A percentile compares a stretch with the other conserved stretches of the same genome.
These are phyloP conservation scores for Pochonia chlamydosporia DNA, from an alignment of 2,329 filamentous ascomycete genomes.

Conservation along the genomic window DNA sequence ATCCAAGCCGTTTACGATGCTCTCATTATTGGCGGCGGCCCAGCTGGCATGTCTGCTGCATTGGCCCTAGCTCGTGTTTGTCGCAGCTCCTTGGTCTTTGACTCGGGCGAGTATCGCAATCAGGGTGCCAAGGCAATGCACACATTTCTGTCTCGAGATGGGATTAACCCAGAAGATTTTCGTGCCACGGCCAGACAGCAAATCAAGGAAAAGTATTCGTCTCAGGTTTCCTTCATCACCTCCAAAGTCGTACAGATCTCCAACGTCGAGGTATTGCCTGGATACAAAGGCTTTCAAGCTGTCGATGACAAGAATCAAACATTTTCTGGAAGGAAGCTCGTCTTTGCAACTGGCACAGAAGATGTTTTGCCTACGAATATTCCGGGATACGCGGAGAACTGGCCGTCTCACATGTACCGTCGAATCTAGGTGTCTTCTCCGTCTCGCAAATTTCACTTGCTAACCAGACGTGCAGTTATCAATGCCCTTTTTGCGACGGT, in stretches of 20 bases:
- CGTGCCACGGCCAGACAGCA: conserved; percentile 28
- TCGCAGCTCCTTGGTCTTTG: conserved; percentile 33
- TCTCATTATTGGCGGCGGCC: not conserved
- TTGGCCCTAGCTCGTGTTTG: not conserved
- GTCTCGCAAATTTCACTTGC: no score
- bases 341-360: not conserved
- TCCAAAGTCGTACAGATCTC: not conserved
- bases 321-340: not conserved
- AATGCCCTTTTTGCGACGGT: not conserved
- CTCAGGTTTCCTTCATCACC: not conserved
- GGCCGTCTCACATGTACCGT: no score
- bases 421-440: no score
- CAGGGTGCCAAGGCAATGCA: conserved; percentile 41
- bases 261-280: not conserved
- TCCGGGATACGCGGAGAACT: not conserved
- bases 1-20: not conserved
- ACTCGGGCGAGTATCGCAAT: conserved; percentile 46
- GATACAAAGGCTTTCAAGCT: not conserved
- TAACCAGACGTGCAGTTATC: no score
- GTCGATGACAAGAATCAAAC: not conserved
- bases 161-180: conserved; percentile 22
- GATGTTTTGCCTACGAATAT: not conserved
- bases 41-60: not conserved
- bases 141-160: conserved; percentile 20
- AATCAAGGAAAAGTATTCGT: not conserved